Conservation (phyloP, 2,329 filamentous ascomycete species). For the Fusarium penzigii region DNA sequence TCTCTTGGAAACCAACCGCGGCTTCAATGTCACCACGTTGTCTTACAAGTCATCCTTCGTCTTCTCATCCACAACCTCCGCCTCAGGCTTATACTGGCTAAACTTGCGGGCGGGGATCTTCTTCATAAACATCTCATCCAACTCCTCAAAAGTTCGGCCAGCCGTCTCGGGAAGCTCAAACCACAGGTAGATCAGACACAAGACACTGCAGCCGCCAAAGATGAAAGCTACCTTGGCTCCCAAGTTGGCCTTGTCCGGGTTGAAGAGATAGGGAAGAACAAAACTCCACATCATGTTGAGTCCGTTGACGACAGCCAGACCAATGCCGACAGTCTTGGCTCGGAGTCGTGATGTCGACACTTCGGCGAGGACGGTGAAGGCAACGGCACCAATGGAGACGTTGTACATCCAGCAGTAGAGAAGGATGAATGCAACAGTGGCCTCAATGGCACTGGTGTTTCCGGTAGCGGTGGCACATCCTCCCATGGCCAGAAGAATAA, state of each 20-base stretch:
- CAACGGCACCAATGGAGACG: conserved; percentile 9
- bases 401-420: neutral
- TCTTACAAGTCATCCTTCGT: neutral
- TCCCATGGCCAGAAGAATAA: neutral
- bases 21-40: too few relatives aligned
- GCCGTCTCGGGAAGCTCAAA: conserved; percentile 18
- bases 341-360: conserved; percentile 6
- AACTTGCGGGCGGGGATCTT: conserved; percentile 5
- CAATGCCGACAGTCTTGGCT: conserved; percentile 9
- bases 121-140: conserved; percentile 13
- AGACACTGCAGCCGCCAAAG: conserved; percentile 1
- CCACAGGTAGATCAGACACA: conserved; percentile 6
- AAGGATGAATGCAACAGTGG: neutral
- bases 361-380: conserved; percentile 10
- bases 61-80: neutral
- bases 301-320: neutral
- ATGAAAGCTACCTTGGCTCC: conserved; percentile 11
- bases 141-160: conserved; percentile 14
- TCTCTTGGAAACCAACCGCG: too few relatives aligned
- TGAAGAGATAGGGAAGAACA: conserved; percentile 10
- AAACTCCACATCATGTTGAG: conserved; percentile 9
- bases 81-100: neutral
- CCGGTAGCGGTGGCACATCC: neutral
- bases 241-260: conserved; percentile 10
- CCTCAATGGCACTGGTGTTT: neutral